Evolutionary conservation across 805 yeast genomes (phyloP), one percentile per base, ranked within the genome.

Genomic region (Grigorovia humatica): DNA sequence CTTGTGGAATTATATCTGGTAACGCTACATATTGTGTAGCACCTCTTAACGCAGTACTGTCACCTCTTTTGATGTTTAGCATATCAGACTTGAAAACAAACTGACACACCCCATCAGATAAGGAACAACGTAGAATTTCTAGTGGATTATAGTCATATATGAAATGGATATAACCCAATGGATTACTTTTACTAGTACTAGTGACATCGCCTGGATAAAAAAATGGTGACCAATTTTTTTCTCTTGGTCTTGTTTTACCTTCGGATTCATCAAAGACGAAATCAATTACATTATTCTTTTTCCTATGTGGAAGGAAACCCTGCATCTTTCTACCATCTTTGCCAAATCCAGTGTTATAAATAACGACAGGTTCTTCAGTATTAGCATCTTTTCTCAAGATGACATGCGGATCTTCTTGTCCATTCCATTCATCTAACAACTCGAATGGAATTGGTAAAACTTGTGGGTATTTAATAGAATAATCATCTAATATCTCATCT

Each of bases 161-260:
- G 46, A 57, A 57, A 44, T 55, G 50, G 32, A 57, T 50, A 40
- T 38, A 52, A 12, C 59, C 59, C 4, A 15, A 38, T 19, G 54
- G 54, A n/a, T 62, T 68, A 8, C 55, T 47, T 2, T 65, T 38
- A 27, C 48, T 47, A 17, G 49, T 56, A 18, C 49, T 43, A 4
- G 40, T 23, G 19, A 45, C 43, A 42, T 29, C 20, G 17, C 49
- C 43, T 47, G 46, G 50, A 47, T 54, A 53, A 50, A 57, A 54
- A 32, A 58, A 57, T 20, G 59, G 58, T 4, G 58, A 47, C 54
- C 57, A 58, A 48, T 54, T 57, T 29, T 51, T 57, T 42, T 56
- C 57, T 7, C 35, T 45, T 5, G 48, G 42, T 15, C 46, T 51
- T 15, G 52, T 51, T 12, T 50, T 30, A 20, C 48, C 45, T 18